Evolutionary conservation across 495 filamentous ascomycete species (phyloP).

Genomic region (Physcia stellaris): DNA sequence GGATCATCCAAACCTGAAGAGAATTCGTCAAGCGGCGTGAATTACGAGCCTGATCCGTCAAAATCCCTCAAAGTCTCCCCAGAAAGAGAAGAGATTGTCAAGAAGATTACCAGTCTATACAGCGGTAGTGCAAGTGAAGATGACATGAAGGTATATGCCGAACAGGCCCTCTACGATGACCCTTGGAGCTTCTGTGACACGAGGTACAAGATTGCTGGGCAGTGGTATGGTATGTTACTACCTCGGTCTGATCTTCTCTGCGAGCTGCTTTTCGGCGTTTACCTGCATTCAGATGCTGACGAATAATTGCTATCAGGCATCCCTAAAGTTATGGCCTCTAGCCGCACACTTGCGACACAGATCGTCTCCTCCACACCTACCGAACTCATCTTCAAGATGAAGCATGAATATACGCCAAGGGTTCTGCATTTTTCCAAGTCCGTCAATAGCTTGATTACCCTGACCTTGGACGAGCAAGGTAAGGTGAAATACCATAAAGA

Average conservation of each 20-base stretch:
- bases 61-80: constrained; percentile 22
- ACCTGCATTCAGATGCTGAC: no score
- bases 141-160: constrained; percentile 34
- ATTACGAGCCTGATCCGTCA: constrained; percentile 30
- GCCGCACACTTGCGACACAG: constrained; percentile 27
- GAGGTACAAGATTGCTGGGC: constrained; percentile 34
- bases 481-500: constrained; percentile 38
- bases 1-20: constrained; percentile 15
- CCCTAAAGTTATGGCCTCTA: constrained; percentile 26
- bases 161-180: constrained; percentile 34
- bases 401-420: constrained; percentile 31
- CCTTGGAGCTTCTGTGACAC: constrained; percentile 36
- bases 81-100: constrained; percentile 23
- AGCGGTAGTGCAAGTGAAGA: constrained; percentile 31
- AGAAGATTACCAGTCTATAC: constrained; percentile 28
- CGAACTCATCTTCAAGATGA: constrained; percentile 29
- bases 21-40: constrained; percentile 24
- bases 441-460: constrained; percentile 27
- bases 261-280: no score
- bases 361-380: constrained; percentile 21
- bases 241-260: constrained; percentile 2
- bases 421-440: constrained; percentile 20
- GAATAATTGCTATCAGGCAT: no score
- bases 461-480: constrained; percentile 27
- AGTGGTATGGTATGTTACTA: constrained; percentile 28